phyloP scores from a whole-genome alignment of 2,329 filamentous ascomycete genomes.

The Alternaria sp. region DNA sequence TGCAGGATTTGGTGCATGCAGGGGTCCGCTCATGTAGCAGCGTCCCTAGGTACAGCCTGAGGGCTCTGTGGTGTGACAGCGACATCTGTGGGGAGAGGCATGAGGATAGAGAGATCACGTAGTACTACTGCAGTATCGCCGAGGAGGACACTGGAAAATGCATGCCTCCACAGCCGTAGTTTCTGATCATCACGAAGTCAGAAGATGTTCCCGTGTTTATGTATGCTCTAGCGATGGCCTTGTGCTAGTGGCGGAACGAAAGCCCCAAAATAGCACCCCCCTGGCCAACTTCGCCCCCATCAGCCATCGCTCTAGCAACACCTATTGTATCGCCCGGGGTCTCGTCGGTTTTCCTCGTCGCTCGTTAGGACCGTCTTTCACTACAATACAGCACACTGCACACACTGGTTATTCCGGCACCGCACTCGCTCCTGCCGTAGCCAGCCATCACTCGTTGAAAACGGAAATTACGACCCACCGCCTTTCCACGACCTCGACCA shows the following conservation, averaged over 20 bases:
- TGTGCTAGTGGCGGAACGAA: conserved; percentile 7
- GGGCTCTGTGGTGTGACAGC: background rate
- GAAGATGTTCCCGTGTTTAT: background rate
- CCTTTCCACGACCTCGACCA: background rate
- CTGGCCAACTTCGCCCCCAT: conserved; percentile 13
- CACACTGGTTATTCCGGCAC: conserved; percentile 5
- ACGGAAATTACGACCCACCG: conserved; percentile 10
- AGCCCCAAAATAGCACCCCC: conserved; percentile 21
- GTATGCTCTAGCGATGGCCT: conserved; percentile 12
- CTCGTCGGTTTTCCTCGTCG: conserved; percentile 16
- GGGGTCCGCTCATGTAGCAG: background rate
- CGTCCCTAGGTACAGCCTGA: background rate
- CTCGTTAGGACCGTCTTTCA: conserved; percentile 26
- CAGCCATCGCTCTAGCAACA: conserved; percentile 29
- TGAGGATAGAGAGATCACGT: background rate
- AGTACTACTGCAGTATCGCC: background rate
- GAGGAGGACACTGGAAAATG: background rate
- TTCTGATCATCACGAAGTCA: background rate
- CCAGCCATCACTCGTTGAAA: conserved; percentile 38
- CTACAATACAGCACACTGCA: background rate
- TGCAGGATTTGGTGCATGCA: background rate
- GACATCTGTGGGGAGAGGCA: background rate
- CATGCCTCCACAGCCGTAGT: background rate
- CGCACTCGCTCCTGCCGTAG: conserved; percentile 20
- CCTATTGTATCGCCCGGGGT: conserved; percentile 9